A percentile compares a stretch with the other conserved stretches of the same genome.
These are phyloP conservation scores for Pseudonectria buxi DNA, from an alignment of 2,329 filamentous ascomycete genomes.

Conservation along the genomic window DNA sequence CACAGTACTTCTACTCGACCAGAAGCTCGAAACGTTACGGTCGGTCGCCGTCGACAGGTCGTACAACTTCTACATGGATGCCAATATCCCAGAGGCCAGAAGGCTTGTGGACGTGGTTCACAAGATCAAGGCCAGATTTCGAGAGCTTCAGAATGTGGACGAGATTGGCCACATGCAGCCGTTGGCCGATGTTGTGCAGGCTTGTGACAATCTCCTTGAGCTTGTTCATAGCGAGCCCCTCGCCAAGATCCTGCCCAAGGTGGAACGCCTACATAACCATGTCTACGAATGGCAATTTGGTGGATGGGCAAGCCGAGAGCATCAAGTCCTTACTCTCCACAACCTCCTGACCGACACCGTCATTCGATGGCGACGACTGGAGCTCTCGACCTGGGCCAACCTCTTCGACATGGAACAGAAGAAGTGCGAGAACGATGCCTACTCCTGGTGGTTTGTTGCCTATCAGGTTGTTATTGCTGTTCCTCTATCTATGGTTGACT, in stretches of 20 bases:
- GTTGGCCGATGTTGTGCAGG: conserved; percentile 68
- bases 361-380: conserved; percentile 82
- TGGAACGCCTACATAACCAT: conserved; percentile 79
- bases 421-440: conserved; percentile 70
- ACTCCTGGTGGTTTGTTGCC: conserved; percentile 93
- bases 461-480: conserved; percentile 83
- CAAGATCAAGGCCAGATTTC: conserved; percentile 65
- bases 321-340: conserved; percentile 63
- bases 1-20: conserved; percentile 58
- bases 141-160: conserved; percentile 58
- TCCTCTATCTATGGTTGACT: conserved; percentile 58
- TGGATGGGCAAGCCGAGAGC: conserved; percentile 75
- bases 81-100: conserved; percentile 69
- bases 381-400: conserved; percentile 85
- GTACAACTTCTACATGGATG: conserved; percentile 87
- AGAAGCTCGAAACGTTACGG: conserved; percentile 43
- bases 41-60: conserved; percentile 30
- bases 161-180: conserved; percentile 68
- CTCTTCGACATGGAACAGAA: conserved; percentile 77
- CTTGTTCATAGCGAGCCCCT: conserved; percentile 76
- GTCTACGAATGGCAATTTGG: conserved; percentile 90
- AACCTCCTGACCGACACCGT: conserved; percentile 74
- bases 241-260: conserved; percentile 74
- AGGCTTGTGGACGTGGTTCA: conserved; percentile 64
- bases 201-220: conserved; percentile 67